These are phyloP conservation scores for Leccinum variicolor DNA, from an alignment of 768 basidiomycete genomes.

Conservation along the genomic window DNA sequence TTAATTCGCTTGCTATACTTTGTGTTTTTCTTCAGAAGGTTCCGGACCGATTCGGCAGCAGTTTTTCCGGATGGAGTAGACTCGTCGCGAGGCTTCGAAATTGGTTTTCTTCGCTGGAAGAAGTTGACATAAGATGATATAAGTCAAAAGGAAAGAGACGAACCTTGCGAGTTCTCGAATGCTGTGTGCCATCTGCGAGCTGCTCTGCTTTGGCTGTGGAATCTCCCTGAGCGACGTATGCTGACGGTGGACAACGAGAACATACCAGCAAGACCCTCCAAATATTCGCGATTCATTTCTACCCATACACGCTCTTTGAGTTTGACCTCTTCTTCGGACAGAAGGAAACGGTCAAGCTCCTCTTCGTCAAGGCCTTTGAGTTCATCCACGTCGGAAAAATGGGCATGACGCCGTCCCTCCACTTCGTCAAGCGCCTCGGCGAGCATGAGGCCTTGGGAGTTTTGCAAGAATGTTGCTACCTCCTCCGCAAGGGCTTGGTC, in stretches of 20 bases:
- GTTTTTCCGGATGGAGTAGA: constrained; percentile 46
- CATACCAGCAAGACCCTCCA: constrained; percentile 77
- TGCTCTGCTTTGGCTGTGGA: constrained; percentile 67
- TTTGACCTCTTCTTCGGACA: constrained; percentile 76
- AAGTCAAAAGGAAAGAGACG: constrained; percentile 43
- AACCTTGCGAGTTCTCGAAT: constrained; percentile 75
- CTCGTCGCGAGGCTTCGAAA: constrained; percentile 67
- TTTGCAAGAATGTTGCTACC: constrained; percentile 62
- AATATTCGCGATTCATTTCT: constrained; percentile 86
- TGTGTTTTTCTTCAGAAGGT: constrained; percentile 76
- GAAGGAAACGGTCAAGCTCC: constrained; percentile 77
- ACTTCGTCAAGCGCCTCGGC: constrained; percentile 63
- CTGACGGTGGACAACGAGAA: constrained; percentile 1
- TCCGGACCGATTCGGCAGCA: constrained; percentile 34
- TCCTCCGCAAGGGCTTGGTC: constrained; percentile 66
- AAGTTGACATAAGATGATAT: constrained; percentile 5
- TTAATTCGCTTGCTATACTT: constrained; percentile 93
- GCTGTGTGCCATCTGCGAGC: constrained; percentile 35
- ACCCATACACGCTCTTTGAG: constrained; percentile 94
- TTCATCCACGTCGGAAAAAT: constrained; percentile 51
- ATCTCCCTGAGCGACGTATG: constrained; percentile 44
- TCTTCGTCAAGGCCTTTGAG: constrained; percentile 83
- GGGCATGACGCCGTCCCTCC: constrained; percentile 57
- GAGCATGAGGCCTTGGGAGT: constrained; percentile 57
- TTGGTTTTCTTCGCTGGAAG: constrained; percentile 64